Percentiles rank a stretch among this genome's conserved stretches.
Conservation (phyloP, 768 basidiomycete genomes). For the Suillus spraguei region DNA sequence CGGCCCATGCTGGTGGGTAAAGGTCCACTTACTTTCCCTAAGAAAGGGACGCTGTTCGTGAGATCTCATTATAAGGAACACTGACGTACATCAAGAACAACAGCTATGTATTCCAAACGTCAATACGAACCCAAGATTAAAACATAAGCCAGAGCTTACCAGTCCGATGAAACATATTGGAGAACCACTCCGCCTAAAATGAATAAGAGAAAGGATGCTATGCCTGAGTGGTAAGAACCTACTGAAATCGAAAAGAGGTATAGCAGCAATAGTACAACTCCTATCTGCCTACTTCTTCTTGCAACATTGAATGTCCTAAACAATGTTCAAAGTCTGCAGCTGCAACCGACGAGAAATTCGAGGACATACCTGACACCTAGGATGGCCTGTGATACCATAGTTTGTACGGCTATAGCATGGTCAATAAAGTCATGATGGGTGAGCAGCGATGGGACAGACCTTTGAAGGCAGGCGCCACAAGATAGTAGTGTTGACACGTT, state of each 20-base stretch:
- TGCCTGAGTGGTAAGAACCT: slow-evolving; percentile 22
- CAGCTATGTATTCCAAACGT: slow-evolving; percentile 21
- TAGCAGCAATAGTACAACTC: slow-evolving; percentile 39
- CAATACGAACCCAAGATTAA: slow-evolving; percentile 12
- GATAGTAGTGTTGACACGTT: slow-evolving; percentile 51
- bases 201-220: neutral
- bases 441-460: slow-evolving; percentile 35
- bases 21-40: slow-evolving; percentile 39
- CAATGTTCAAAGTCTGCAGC: neutral
- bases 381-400: slow-evolving; percentile 66
- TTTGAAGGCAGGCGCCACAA: slow-evolving; percentile 62
- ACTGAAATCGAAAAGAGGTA: slow-evolving; percentile 49
- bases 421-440: neutral
- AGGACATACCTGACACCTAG: slow-evolving; percentile 55
- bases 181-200: slow-evolving; percentile 57
- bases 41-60: slow-evolving; percentile 11
- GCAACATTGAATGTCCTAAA: slow-evolving; percentile 63
- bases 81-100: slow-evolving; percentile 22
- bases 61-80: slow-evolving; percentile 1
- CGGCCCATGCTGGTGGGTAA: neutral
- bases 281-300: slow-evolving; percentile 43
- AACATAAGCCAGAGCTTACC: slow-evolving; percentile 41
- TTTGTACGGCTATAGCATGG: slow-evolving; percentile 51
- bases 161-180: slow-evolving; percentile 51
- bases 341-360: neutral